Evolutionary conservation across 2,329 filamentous ascomycete species (phyloP).

Genomic region (Claviceps spartinae): DNA sequence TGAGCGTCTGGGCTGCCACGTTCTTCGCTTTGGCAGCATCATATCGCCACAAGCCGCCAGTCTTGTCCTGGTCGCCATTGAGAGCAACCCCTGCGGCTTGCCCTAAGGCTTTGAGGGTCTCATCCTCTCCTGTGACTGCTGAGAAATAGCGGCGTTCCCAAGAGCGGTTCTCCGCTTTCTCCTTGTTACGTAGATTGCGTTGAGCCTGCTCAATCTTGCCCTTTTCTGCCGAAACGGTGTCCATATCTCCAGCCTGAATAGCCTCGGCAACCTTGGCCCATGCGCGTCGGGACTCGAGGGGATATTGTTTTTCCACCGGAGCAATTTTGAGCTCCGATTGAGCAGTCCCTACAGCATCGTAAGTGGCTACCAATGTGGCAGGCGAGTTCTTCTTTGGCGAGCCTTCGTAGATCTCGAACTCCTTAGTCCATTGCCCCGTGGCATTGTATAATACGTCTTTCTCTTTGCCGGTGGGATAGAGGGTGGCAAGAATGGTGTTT

Average conservation of each 20-base stretch:
- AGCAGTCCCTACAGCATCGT: constrained; percentile 42
- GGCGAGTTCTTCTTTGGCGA: constrained; percentile 34
- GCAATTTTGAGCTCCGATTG: constrained; percentile 58
- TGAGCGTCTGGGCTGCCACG: constrained; percentile 22
- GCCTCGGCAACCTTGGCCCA: constrained; percentile 77
- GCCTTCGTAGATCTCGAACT: constrained; percentile 64
- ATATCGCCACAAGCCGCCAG: constrained; percentile 47
- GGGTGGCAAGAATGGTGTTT: constrained; percentile 67
- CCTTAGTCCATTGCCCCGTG: constrained; percentile 81
- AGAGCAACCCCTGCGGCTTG: constrained; percentile 30
- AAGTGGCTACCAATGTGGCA: constrained; percentile 40
- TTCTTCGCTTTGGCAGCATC: constrained; percentile 33
- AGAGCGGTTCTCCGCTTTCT: constrained; percentile 56
- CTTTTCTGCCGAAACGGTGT: constrained; percentile 66
- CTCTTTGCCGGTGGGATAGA: constrained; percentile 59
- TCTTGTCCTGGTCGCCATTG: constrained; percentile 45
- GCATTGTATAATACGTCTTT: constrained; percentile 68
- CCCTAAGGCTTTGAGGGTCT: constrained; percentile 31
- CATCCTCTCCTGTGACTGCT: constrained; percentile 30
- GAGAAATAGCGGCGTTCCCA: constrained; percentile 85
- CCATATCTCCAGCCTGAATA: constrained; percentile 73
- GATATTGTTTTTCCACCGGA: constrained; percentile 65
- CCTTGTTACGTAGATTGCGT: constrained; percentile 56
- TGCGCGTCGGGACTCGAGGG: constrained; percentile 74
- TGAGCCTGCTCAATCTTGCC: constrained; percentile 82